A percentile compares a stretch with the other conserved stretches of the same genome.
These are phyloP conservation scores for Naganishia antarctica DNA, from an alignment of 768 basidiomycete genomes.

Conservation along the genomic window DNA sequence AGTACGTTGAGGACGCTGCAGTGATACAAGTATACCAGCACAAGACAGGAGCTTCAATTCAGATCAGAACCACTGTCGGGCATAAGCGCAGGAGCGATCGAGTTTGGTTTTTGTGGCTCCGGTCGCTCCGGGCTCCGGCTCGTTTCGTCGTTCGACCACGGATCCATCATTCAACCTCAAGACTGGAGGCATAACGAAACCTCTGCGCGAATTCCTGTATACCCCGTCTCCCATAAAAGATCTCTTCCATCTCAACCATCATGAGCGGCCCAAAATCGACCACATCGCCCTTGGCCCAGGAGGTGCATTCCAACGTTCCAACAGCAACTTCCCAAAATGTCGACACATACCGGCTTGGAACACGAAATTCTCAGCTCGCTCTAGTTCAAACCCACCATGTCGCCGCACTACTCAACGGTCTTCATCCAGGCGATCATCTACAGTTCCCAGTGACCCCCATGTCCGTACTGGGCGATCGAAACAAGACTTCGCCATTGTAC, in stretches of 20 bases:
- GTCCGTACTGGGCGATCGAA: slow-evolving; percentile 78
- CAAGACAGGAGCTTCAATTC: not conserved
- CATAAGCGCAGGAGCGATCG: slow-evolving; percentile 17
- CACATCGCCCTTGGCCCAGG: not conserved
- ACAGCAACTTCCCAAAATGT: not conserved
- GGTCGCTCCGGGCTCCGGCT: too few species aligned
- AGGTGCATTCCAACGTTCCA: not conserved
- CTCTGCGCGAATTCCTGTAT: too few species aligned
- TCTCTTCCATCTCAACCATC: not conserved
- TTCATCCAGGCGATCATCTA: slow-evolving; percentile 50
- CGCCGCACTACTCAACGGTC: slow-evolving; percentile 58
- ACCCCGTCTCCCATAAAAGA: too few species aligned
- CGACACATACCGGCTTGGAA: slow-evolving; percentile 57
- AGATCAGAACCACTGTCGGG: slow-evolving; percentile 5
- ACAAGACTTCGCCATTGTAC: slow-evolving; percentile 79
- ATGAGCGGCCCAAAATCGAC: not conserved
- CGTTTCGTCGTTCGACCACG: too few species aligned
- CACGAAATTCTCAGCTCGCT: slow-evolving; percentile 80
- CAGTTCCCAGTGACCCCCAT: slow-evolving; percentile 59
- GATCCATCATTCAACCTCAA: too few species aligned
- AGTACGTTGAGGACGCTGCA: too few species aligned
- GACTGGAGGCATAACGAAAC: too few species aligned
- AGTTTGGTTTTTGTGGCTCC: slow-evolving; percentile 5
- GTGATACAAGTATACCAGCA: too few species aligned
- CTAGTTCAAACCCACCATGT: slow-evolving; percentile 84